These are phyloP conservation scores for Flaveria floridana DNA, from an alignment of 140 eudicot genomes.

Conservation along the genomic window DNA sequence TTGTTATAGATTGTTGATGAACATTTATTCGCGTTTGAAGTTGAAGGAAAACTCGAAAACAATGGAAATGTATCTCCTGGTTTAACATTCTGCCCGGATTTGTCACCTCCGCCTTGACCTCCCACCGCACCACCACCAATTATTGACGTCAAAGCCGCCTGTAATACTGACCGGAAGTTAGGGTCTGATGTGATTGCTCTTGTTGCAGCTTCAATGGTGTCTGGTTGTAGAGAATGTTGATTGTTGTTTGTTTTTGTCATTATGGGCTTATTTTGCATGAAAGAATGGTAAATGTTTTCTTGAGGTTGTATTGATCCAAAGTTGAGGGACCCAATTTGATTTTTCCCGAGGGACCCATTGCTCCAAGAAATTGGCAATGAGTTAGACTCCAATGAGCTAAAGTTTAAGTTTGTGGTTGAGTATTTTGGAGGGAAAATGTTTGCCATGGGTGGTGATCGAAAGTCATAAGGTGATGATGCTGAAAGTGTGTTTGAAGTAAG, in stretches of 20 bases:
- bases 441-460: constrained; percentile 22
- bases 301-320: constrained; percentile 57
- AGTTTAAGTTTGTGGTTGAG: constrained; percentile 64
- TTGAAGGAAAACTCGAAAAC: constrained; percentile 63
- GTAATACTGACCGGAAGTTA: constrained; percentile 70
- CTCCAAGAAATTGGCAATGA: constrained; percentile 62
- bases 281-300: constrained; percentile 45
- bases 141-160: constrained; percentile 71
- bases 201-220: constrained; percentile 80
- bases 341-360: constrained; percentile 51
- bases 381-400: constrained; percentile 63
- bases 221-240: constrained; percentile 52
- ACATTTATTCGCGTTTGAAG: constrained; percentile 44
- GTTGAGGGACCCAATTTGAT: constrained; percentile 51
- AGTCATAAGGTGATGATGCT: constrained; percentile 42
- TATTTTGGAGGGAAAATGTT: constrained; percentile 49
- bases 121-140: constrained; percentile 40
- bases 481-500: constrained; percentile 61
- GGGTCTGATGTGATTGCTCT: constrained; percentile 87
- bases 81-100: constrained; percentile 33
- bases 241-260: constrained; percentile 30
- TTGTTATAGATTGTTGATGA: constrained; percentile 44
- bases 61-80: constrained; percentile 52
- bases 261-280: constrained; percentile 47
- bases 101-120: constrained; percentile 30